Conservation (phyloP, 2,329 filamentous ascomycete genomes). For the Colletotrichum lentis region DNA sequence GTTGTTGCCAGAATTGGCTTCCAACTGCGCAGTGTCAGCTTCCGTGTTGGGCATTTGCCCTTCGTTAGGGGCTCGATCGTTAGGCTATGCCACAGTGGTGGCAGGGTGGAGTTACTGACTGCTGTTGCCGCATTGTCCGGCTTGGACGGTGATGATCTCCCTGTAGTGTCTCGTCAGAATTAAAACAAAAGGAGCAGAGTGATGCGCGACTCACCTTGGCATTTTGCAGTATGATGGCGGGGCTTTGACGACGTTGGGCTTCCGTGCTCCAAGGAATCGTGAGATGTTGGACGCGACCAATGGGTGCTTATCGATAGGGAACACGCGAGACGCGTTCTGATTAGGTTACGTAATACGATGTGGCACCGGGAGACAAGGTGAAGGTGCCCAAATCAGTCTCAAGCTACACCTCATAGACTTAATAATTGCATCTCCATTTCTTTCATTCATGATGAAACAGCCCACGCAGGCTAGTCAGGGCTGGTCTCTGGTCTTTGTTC, state of each 20-base stretch:
- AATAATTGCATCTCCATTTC: conserved; percentile 28
- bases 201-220: conserved; percentile 34
- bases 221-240: conserved; percentile 29
- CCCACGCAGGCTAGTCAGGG: conserved; percentile 29
- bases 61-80: conserved; percentile 1
- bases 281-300: conserved; percentile 35
- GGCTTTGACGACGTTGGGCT: conserved; percentile 29
- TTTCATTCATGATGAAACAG: conserved; percentile 34
- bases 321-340: conserved; percentile 29
- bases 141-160: conserved; percentile 99
- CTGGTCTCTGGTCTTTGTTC: conserved; percentile 19
- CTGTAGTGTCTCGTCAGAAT: conserved; percentile 55
- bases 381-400: not conserved
- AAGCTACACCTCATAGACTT: conserved; percentile 4
- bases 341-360: conserved; percentile 8
- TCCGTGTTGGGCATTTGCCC: not conserved
- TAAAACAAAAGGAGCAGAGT: too few species aligned
- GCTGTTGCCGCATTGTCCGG: conserved; percentile 99
- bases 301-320: conserved; percentile 38
- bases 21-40: conserved; percentile 71
- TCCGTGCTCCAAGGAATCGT: conserved; percentile 16
- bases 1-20: conserved; percentile 98
- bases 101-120: conserved; percentile 67
- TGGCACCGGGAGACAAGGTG: not conserved
- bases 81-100: not conserved